Conservation (phyloP, 345 rosid species). For the Ailanthus altissimus region DNA sequence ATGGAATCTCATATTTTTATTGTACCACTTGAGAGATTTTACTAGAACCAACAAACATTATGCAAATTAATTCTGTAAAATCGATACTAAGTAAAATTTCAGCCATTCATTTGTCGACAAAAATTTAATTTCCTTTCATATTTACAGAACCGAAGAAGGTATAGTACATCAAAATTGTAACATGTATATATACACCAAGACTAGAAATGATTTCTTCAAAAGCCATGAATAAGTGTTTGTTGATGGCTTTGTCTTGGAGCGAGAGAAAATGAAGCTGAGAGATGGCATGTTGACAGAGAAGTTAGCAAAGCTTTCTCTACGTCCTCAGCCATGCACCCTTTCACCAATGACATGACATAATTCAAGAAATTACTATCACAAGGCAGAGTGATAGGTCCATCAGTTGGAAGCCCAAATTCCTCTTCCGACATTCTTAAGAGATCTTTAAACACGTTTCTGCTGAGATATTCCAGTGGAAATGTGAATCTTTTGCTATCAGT, state of each 20-base stretch:
- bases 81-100: neutral
- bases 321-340: conserved; percentile 26
- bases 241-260: neutral
- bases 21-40: too few species aligned
- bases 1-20: too few species aligned
- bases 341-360: conserved; percentile 23
- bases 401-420: too few species aligned
- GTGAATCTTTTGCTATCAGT: conserved; percentile 13
- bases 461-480: conserved; percentile 28
- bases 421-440: conserved; percentile 22
- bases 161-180: neutral
- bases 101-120: neutral
- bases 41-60: too few species aligned
- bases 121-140: neutral
- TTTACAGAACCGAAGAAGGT: neutral
- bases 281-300: neutral
- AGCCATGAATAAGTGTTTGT: conserved; percentile 17
- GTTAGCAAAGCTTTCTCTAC: conserved; percentile 31
- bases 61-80: neutral
- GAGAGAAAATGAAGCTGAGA: neutral
- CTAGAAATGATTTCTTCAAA: neutral
- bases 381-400: conserved; percentile 21
- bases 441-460: conserved; percentile 1
- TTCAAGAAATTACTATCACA: conserved; percentile 29
- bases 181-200: neutral